Evolutionary conservation across 306 rosid species (phyloP).

Genomic region (Styphnolobium japonicum): DNA sequence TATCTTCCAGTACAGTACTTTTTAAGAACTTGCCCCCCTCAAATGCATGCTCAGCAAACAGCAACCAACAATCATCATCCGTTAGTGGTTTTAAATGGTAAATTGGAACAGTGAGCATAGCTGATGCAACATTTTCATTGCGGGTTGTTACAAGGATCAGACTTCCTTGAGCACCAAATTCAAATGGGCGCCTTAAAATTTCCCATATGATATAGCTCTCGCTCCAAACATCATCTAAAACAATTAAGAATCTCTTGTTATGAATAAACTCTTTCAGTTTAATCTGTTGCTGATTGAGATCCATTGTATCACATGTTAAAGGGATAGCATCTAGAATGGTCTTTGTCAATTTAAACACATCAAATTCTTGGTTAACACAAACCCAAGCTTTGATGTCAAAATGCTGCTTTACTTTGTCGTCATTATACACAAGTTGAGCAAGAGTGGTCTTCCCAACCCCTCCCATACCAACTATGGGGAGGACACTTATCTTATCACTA

Average conservation of each 20-base stretch:
- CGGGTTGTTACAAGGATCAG: slow-evolving; percentile 30
- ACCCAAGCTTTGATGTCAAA: slow-evolving; percentile 13
- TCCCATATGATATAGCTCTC: slow-evolving; percentile 28
- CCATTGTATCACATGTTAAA: not conserved
- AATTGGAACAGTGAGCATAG: slow-evolving; percentile 9
- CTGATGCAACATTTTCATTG: slow-evolving; percentile 11
- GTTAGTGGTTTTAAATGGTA: slow-evolving; percentile 2
- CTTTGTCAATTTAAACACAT: not conserved
- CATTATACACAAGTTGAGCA: slow-evolving; percentile 9
- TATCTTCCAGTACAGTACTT: not conserved
- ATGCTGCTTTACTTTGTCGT: not conserved
- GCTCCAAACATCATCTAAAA: slow-evolving; percentile 41
- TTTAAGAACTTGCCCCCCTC: not conserved
- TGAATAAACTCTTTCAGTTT: not conserved
- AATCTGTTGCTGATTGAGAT: not conserved
- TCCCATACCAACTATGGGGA: slow-evolving; percentile 16
- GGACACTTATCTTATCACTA: not conserved
- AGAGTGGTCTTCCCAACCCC: no score
- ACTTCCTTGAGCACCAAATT: slow-evolving; percentile 24
- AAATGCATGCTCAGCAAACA: slow-evolving; percentile 28
- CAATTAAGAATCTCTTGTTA: slow-evolving; percentile 24
- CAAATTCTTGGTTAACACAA: not conserved
- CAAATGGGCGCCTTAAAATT: not conserved
- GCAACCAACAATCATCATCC: slow-evolving; percentile 29
- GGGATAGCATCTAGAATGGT: slow-evolving; percentile 3